Evolutionary conservation across 2,329 filamentous ascomycete genomes (phyloP), one percentile per base, ranked within the genome.

Genomic region (Xylariaceae sp.): DNA sequence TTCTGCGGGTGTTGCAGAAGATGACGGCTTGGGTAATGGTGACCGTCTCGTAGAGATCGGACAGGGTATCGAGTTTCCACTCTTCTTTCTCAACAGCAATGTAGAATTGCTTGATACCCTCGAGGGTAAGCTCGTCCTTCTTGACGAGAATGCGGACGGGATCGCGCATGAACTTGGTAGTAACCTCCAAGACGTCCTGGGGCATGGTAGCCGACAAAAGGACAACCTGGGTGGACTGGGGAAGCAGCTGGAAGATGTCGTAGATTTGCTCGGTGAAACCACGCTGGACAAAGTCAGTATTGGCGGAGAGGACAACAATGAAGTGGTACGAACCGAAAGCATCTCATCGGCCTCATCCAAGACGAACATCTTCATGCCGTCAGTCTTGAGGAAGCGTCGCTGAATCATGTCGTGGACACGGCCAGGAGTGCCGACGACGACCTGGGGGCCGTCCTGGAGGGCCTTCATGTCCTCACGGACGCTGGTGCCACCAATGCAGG

Each of bases 251-350:
- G 86, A 96, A 99, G 77, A 99, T 95, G 75, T 99, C 94, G 83
- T 99, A 99, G 79, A 99, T 99, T 81, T 99, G 94, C 81, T 99
- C 94, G 67, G 91, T 96, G 85, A 99, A 99, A 82, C 94, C 94
- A 69, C 92, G 92, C 82, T 89, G 59, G 35, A 39, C 15, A 35
- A 27, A 44, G 72, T 44, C 60, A 67, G 77, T 66, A 76, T 71
- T 35, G 49, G 32, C 33, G 12, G 7, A 32, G 27, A 19, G 5
- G 10, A 11, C 39, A 17, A 10, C 31, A 15, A 17, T 14, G 31
- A 39, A 6, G 32, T 33, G 44, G 31, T 55, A 76, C 82, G 71
- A 75, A 87, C 83, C 71, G 90, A 95, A 78, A 99, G 85, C 89
- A 99, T 96, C 78, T 99, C 94, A 72, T 99, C 94, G 67, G 94